phyloP scores from a whole-genome alignment of 257 asterid species.

The Solanum sejunctum region DNA sequence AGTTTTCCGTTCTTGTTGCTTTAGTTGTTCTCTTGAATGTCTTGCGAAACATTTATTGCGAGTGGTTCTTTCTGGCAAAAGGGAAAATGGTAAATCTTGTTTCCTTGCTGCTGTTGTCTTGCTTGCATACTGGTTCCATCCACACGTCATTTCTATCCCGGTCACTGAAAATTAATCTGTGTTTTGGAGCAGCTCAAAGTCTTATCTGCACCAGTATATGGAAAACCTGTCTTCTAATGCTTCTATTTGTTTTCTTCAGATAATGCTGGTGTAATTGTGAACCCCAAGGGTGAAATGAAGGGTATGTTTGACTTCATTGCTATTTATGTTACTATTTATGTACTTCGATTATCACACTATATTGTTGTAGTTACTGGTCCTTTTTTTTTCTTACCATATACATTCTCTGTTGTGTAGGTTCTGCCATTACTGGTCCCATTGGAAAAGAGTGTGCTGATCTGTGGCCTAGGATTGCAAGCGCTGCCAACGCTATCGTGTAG shows the following conservation, averaged over 20 bases:
- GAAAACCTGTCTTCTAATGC: neutral
- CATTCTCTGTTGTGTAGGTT: slow-evolving; percentile 14
- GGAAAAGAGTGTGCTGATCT: slow-evolving; percentile 73
- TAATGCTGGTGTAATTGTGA: slow-evolving; percentile 63
- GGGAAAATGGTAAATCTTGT: neutral
- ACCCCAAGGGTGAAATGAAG: slow-evolving; percentile 67
- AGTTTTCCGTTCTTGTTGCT: neutral
- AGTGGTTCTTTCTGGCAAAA: neutral
- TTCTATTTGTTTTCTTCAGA: slow-evolving; percentile 13
- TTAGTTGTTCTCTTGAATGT: neutral
- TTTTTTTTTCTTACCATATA: neutral
- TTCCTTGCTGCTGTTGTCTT: neutral
- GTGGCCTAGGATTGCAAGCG: slow-evolving; percentile 68
- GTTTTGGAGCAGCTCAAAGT: neutral
- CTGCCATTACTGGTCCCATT: slow-evolving; percentile 65
- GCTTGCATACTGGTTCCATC: neutral
- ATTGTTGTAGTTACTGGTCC: neutral
- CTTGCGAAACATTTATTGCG: neutral
- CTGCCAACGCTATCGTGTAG: slow-evolving; percentile 41
- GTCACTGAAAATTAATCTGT: neutral
- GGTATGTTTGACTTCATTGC: slow-evolving; percentile 14
- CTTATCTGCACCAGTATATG: neutral
- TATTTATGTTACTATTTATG: neutral
- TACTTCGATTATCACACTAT: neutral
- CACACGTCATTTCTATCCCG: neutral